Percentiles rank a stretch among this genome's conserved stretches.
These are phyloP conservation scores for Cladobotryum mycophilum DNA, from an alignment of 2,329 filamentous ascomycete species.

Conservation along the genomic window DNA sequence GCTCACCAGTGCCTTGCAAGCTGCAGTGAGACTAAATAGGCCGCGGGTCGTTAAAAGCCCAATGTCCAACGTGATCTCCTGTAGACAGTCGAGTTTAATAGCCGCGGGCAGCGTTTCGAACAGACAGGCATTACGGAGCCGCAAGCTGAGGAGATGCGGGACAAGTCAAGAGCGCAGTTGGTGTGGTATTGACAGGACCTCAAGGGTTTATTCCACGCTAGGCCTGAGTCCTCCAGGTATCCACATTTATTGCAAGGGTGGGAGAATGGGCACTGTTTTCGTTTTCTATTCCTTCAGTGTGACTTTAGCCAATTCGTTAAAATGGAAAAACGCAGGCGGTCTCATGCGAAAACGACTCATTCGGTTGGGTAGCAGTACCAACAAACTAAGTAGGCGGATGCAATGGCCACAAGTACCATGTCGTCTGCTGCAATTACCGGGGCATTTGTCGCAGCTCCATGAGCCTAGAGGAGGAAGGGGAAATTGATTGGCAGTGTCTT, in stretches of 20 bases:
- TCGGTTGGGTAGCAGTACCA: too few relatives aligned
- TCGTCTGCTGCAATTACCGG: too few relatives aligned
- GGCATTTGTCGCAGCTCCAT: too few relatives aligned
- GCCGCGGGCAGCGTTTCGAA: not conserved
- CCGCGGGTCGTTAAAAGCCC: not conserved
- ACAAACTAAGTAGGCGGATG: too few relatives aligned
- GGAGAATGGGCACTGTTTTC: not conserved
- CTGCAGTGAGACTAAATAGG: not conserved
- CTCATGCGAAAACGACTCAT: too few relatives aligned
- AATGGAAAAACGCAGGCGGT: too few relatives aligned
- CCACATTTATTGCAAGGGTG: conserved; percentile 1
- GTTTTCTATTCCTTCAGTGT: too few relatives aligned
- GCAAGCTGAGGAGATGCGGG: conserved; percentile 1
- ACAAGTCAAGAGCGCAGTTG: not conserved
- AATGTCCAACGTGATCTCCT: conserved; percentile 1
- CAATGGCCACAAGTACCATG: too few relatives aligned
- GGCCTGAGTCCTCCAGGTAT: not conserved
- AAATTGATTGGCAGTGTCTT: too few relatives aligned
- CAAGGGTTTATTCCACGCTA: not conserved
- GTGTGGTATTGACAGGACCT: not conserved
- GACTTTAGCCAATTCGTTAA: too few relatives aligned
- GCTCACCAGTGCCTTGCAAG: not conserved
- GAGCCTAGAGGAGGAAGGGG: too few relatives aligned
- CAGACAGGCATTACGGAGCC: not conserved
- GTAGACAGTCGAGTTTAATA: not conserved